A percentile compares a stretch with the other conserved stretches of the same genome.
Conservation (phyloP, 768 basidiomycete genomes). For the Tricholoma bakamatsutake region DNA sequence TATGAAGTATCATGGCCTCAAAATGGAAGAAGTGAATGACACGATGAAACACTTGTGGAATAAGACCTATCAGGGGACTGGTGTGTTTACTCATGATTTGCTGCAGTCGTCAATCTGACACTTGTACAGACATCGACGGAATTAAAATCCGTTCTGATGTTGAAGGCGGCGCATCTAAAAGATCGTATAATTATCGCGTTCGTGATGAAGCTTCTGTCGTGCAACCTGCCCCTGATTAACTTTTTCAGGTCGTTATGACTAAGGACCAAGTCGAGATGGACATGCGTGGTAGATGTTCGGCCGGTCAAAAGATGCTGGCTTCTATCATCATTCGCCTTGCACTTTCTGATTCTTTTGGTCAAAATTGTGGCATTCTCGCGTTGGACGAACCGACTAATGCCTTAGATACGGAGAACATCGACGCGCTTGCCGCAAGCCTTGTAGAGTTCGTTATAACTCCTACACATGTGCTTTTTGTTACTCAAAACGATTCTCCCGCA, state of each 20-base stretch:
- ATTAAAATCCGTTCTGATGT: slow-evolving; percentile 93
- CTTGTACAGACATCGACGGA: slow-evolving; percentile 81
- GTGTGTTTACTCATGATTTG: slow-evolving; percentile 34
- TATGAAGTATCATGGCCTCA: slow-evolving; percentile 95
- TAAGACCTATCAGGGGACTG: slow-evolving; percentile 98
- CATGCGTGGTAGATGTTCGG: slow-evolving; percentile 97
- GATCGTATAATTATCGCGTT: slow-evolving; percentile 96
- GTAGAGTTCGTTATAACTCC: slow-evolving; percentile 63
- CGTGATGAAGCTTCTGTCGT: slow-evolving; percentile 18
- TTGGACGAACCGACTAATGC: slow-evolving; percentile 98
- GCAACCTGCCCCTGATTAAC: slow-evolving; percentile 3
- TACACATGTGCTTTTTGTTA: not conserved
- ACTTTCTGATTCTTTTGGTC: slow-evolving; percentile 94
- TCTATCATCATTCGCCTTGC: slow-evolving; percentile 97
- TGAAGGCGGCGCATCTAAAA: slow-evolving; percentile 84
- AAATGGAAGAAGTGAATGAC: slow-evolving; percentile 99
- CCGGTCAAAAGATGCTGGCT: slow-evolving; percentile 98
- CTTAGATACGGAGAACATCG: slow-evolving; percentile 92
- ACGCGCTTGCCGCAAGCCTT: slow-evolving; percentile 85
- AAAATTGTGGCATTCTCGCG: slow-evolving; percentile 96
- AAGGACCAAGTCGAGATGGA: slow-evolving; percentile 99
- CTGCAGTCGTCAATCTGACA: slow-evolving; percentile 5
- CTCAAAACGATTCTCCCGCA: slow-evolving; percentile 24
- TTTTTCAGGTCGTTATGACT: slow-evolving; percentile 88
- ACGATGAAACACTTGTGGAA: slow-evolving; percentile 97